Conservation (phyloP, 1,139 yeast genomes). For the Geotrichum phurueaensis region DNA sequence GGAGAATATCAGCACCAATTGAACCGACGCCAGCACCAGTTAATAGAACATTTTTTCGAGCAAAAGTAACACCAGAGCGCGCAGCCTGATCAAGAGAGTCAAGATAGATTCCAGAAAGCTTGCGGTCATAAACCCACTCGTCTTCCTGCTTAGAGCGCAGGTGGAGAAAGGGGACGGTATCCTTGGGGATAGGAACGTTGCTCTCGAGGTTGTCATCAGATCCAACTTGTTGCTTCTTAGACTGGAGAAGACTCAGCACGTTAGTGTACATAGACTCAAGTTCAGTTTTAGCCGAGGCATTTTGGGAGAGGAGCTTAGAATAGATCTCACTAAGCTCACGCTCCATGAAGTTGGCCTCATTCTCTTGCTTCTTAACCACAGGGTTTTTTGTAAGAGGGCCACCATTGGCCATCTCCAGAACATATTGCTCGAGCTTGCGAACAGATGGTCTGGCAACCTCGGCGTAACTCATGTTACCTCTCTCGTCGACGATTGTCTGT, state of each 20-base stretch:
- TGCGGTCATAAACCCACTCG: constrained; percentile 77
- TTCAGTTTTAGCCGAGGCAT: constrained; percentile 56
- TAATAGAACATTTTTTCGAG: constrained; percentile 79
- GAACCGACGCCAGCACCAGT: constrained; percentile 99
- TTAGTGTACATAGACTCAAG: constrained; percentile 73
- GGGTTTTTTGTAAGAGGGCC: constrained; percentile 69
- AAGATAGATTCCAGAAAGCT: constrained; percentile 69
- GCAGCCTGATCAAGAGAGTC: constrained; percentile 93
- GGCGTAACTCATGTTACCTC: constrained; percentile 77
- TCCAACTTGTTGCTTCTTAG: constrained; percentile 31
- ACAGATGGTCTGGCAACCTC: constrained; percentile 87
- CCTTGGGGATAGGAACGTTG: constrained; percentile 41
- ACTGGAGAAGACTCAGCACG: constrained; percentile 46
- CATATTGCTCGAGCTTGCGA: constrained; percentile 92
- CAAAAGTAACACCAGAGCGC: constrained; percentile 80
- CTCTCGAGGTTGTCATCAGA: constrained; percentile 37
- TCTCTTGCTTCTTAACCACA: constrained; percentile 58
- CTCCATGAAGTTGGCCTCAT: constrained; percentile 43
- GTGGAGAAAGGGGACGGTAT: constrained; percentile 92
- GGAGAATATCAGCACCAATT: constrained; percentile 93
- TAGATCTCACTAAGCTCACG: constrained; percentile 83
- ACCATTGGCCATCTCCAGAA: constrained; percentile 94
- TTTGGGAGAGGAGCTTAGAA: constrained; percentile 71
- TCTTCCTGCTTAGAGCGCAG: constrained; percentile 73
- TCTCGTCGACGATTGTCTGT: constrained; percentile 76